A percentile compares a stretch with the other conserved stretches of the same genome.
Conservation (phyloP, 495 filamentous ascomycete species). For the Clohesyomyces aquaticus region DNA sequence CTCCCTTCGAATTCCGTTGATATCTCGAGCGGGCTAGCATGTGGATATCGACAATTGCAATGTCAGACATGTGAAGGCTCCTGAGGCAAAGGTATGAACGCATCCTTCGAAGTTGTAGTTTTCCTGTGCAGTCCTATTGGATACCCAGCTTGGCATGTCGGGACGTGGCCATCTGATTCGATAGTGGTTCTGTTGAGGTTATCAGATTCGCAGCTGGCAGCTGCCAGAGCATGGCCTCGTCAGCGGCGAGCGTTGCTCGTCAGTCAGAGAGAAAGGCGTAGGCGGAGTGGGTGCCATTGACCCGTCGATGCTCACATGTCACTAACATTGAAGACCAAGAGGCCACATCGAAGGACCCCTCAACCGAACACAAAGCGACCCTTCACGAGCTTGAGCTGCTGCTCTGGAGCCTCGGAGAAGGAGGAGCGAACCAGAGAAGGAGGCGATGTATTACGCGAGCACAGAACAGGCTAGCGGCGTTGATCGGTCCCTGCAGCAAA, state of each 20-base stretch:
- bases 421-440: neutral
- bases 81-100: too few species aligned
- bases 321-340: too few species aligned
- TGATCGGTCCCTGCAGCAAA: slow-evolving; percentile 37
- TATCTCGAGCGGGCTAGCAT: too few species aligned
- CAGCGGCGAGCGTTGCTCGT: slow-evolving; percentile 2
- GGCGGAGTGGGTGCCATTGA: too few species aligned
- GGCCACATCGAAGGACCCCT: too few species aligned
- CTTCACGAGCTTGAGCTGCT: neutral
- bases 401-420: slow-evolving; percentile 1
- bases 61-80: too few species aligned
- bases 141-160: neutral
- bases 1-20: too few species aligned
- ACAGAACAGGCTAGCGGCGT: slow-evolving; percentile 11
- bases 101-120: too few species aligned
- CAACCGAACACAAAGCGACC: too few species aligned
- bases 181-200: neutral
- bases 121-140: neutral
- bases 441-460: neutral
- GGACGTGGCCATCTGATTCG: neutral
- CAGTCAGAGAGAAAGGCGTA: too few species aligned
- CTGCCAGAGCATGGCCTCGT: slow-evolving; percentile 5
- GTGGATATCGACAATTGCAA: too few species aligned
- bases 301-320: too few species aligned
- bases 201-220: neutral